Percentiles rank a stretch among this genome's conserved stretches.
phyloP scores from a whole-genome alignment of 306 rosid genomes.

The Begonia peltatifolia region DNA sequence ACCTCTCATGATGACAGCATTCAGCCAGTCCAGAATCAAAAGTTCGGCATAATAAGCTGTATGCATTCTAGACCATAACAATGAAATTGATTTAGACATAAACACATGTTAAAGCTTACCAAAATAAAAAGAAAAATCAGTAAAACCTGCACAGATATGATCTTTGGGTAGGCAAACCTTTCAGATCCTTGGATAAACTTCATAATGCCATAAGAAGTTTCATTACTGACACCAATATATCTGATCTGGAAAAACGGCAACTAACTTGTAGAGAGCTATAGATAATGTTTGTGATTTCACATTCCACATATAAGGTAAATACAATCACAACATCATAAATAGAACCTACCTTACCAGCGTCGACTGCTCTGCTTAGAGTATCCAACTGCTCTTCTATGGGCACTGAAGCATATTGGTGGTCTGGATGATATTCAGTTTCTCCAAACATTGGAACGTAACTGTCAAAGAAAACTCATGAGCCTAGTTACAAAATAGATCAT shows the following conservation, averaged over 20 bases:
- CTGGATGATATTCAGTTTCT: slow-evolving; percentile 74
- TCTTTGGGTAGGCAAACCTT: slow-evolving; percentile 26
- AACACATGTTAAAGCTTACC: slow-evolving; percentile 6
- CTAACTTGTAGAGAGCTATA: too few relatives aligned
- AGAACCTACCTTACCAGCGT: slow-evolving; percentile 52
- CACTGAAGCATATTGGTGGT: slow-evolving; percentile 41
- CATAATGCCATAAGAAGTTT: slow-evolving; percentile 90
- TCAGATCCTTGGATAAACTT: slow-evolving; percentile 68
- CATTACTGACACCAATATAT: slow-evolving; percentile 77
- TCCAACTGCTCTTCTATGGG: slow-evolving; percentile 63
- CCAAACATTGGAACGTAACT: slow-evolving; percentile 97
- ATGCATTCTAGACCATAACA: slow-evolving; percentile 44
- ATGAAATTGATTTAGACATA: slow-evolving; percentile 10
- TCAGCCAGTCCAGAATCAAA: slow-evolving; percentile 84
- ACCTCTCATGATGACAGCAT: slow-evolving; percentile 91
- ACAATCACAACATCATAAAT: too few relatives aligned
- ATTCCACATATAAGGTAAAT: too few relatives aligned
- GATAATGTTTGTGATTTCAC: too few relatives aligned
- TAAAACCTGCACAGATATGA: slow-evolving; percentile 75
- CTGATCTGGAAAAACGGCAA: slow-evolving; percentile 35
- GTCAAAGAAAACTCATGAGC: slow-evolving; percentile 4
- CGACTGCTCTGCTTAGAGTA: slow-evolving; percentile 46
- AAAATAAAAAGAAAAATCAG: slow-evolving; percentile 1
- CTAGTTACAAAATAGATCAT: too few relatives aligned
- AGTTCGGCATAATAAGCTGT: slow-evolving; percentile 66